phyloP scores from a whole-genome alignment of 805 yeast species.

The Komagataella pastoris region DNA sequence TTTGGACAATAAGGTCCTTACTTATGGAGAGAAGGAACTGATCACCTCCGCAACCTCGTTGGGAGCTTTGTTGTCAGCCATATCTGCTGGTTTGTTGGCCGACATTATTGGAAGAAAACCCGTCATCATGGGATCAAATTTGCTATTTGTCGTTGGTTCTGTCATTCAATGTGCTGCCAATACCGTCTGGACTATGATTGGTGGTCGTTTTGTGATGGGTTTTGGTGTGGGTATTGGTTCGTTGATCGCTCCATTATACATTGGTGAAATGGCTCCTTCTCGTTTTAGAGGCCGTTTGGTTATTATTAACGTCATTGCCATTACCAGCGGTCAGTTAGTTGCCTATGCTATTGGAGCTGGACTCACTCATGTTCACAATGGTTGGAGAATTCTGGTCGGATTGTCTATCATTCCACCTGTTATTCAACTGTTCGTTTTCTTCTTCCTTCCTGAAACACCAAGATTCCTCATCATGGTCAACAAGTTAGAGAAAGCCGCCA shows the following conservation, averaged over 20 bases:
- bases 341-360: constrained; percentile 95
- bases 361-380: constrained; percentile 53
- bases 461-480: constrained; percentile 73
- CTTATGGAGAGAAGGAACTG: constrained; percentile 74
- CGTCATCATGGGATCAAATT: constrained; percentile 70
- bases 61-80: constrained; percentile 78
- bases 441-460: constrained; percentile 93
- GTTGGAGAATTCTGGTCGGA: constrained; percentile 92
- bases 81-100: constrained; percentile 70
- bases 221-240: constrained; percentile 96
- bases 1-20: constrained; percentile 40
- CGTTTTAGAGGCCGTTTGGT: constrained; percentile 86
- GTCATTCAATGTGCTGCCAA: constrained; percentile 71
- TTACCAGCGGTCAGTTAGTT: constrained; percentile 90
- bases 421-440: constrained; percentile 60
- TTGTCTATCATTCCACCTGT: constrained; percentile 80
- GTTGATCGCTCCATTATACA: constrained; percentile 84
- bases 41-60: constrained; percentile 92
- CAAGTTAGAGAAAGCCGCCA: constrained; percentile 46
- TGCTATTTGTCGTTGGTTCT: constrained; percentile 77
- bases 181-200: constrained; percentile 82
- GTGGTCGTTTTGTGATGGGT: constrained; percentile 87
- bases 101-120: constrained; percentile 79
- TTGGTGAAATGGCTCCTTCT: constrained; percentile 86
- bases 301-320: constrained; percentile 74